Evolutionary conservation across 306 rosid genomes (phyloP), one percentile per base, ranked within the genome.

Genomic region (Ceratonia siliqua): DNA sequence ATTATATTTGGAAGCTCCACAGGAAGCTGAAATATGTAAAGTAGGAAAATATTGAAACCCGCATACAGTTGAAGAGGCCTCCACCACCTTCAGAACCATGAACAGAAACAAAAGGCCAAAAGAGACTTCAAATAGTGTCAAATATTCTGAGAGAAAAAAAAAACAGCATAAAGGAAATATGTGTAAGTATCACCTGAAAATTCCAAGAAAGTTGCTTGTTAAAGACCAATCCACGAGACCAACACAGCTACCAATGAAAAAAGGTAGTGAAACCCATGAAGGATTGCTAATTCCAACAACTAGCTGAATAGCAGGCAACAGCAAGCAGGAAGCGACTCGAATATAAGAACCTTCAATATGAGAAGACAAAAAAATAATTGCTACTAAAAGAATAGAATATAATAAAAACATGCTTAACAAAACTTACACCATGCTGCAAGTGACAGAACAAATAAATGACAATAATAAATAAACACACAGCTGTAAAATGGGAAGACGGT

Each of bases 221-320:
- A 95, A 83, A 72, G 98, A 95, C 99, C 99, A 95, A 69, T 92
- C 97, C 74, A 92, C 98, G 55, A 95, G 96, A 76, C 99, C 97
- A 73, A 81, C 91, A 82, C 99, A 90, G 76, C 96, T 95, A 81
- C 98, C 96, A 74, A 95, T 61, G 80, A 95, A 95, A 89, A 87
- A 95, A 48, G 99, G 98, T 39, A 95, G 90, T 35, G 98, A 86
- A 74, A 88, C 83, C 99, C 99, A 95, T 27, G 99, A 87, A 15
- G 99, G 93, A 87, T 78, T 83, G 87, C 98, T 89, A 80, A 95
- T 95, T 76, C 99, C 99, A 70, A 87, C 98, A 77, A 86, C 88
- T 71, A 95, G 86, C 73, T 95, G 99, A 78, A 95, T 74, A 43
- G 89, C 95, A 82, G 99, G 99, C 84, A 95, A 87, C 74, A 94